Percentiles rank a stretch among this genome's conserved stretches.
Conservation (phyloP, 148 eudicot genomes). For the Cornus controversa region DNA sequence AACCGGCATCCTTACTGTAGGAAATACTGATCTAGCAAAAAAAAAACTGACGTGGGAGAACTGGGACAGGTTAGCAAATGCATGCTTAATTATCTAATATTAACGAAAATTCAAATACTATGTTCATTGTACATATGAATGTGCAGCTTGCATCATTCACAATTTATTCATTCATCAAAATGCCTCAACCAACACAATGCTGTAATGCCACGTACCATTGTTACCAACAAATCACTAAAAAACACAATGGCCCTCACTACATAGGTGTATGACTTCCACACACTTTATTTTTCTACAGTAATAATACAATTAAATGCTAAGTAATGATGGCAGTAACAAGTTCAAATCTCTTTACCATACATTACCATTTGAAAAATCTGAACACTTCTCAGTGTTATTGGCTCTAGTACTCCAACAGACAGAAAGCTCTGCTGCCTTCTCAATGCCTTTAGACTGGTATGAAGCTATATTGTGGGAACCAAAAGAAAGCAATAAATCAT, state of each 20-base stretch:
- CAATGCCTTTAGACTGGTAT: constrained; percentile 56
- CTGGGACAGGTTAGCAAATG: too few relatives aligned
- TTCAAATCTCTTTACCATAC: constrained; percentile 13
- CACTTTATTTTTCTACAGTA: not conserved
- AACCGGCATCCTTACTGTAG: too few relatives aligned
- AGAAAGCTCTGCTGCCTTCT: constrained; percentile 51
- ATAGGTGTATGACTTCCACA: not conserved
- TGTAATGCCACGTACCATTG: not conserved
- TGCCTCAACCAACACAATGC: not conserved
- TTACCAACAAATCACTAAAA: too few relatives aligned
- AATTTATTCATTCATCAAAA: not conserved
- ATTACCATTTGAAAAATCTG: constrained; percentile 18
- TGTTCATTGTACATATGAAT: too few relatives aligned
- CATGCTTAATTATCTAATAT: too few relatives aligned
- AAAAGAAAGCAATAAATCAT: constrained; percentile 55
- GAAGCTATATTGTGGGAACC: constrained; percentile 55
- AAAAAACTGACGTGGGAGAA: too few relatives aligned
- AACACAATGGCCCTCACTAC: too few relatives aligned
- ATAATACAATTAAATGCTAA: not conserved
- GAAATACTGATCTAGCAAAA: too few relatives aligned
- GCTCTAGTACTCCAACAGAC: constrained; percentile 22
- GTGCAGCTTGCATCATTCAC: not conserved
- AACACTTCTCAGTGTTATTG: constrained; percentile 12
- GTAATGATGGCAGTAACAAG: not conserved
- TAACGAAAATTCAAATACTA: too few relatives aligned